Base-by-base conservation (phyloP, 164 flowering plant genomes). In the Sedum album region DNA sequence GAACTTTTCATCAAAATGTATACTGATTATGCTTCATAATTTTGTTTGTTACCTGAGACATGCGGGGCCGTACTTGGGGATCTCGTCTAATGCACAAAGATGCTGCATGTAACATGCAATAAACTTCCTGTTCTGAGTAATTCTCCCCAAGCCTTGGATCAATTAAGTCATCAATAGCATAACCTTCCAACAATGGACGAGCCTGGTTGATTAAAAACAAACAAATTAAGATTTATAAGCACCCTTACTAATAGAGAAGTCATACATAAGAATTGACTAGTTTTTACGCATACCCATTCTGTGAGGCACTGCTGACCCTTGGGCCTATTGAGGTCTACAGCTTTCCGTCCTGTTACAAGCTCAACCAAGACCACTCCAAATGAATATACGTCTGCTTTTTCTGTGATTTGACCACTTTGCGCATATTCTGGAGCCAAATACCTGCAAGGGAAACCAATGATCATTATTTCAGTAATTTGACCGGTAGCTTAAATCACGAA, bases 401-500 rank as follows among this genome's bases (percentile, higher is more conserved):
- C 98, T 20, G 97, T 89, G 31, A 94, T 83, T 80, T 94, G 95
- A 11, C 98, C 97, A 70, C 85, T 94, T 72, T 94, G 96, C 64
- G 97, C 96, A 74, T 94, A 94, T 77, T 94, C 99, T 69, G 99
- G 99, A 61, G 99, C 97, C 77, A 94, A 77, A 80, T 94, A 94
- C 82, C 99, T 94, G 35, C 44, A 68, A 15, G 4, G 4, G 4
- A 2, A 44, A 44, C 18, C 48, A 44, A 15, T 2, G 11, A 41
- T 41, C 46, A 11, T 41, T 41, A 41, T 41, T 41, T 10, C 6
- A 6, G 6, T 38, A 6, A 38, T 38, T 38, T 6, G 41, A 38
- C 41, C 6, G 10, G 1, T 6, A 41, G 46, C 15, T 8, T 8
- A 13, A 41, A 7, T 7, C 2, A 2, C 17, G 18, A 44, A 11